phyloP scores from a whole-genome alignment of 495 filamentous ascomycete genomes.

The Alectoria sarmentosa region DNA sequence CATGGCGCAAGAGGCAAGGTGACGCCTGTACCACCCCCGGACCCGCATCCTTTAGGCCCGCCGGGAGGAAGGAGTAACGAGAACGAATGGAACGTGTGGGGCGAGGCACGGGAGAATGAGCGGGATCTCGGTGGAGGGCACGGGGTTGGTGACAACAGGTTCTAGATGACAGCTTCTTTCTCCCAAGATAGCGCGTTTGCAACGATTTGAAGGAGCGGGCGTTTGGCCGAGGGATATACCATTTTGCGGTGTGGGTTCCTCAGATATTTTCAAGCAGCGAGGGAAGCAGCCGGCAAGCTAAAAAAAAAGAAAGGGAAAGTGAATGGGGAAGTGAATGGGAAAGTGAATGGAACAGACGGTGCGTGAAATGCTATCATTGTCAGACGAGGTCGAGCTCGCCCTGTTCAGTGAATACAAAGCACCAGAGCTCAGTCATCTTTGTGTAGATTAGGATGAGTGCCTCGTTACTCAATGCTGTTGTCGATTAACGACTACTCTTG shows the following conservation, averaged over 20 bases:
- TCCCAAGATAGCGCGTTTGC: not conserved
- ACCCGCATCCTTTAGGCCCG: slow-evolving; percentile 21
- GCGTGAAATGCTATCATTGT: not conserved
- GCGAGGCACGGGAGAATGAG: slow-evolving; percentile 15
- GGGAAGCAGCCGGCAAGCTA: not conserved
- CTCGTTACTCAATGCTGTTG: not conserved
- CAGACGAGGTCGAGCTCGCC: not conserved
- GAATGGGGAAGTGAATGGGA: too few relatives aligned
- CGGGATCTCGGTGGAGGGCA: slow-evolving; percentile 18
- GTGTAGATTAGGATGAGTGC: not conserved
- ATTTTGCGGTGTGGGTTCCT: not conserved
- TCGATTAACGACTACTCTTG: not conserved
- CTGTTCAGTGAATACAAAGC: not conserved
- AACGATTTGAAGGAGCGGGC: not conserved
- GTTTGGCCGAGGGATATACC: slow-evolving; percentile 5
- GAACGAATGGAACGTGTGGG: not conserved
- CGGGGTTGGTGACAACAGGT: slow-evolving; percentile 21
- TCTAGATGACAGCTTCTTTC: slow-evolving; percentile 1
- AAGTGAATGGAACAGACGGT: not conserved
- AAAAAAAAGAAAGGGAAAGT: not conserved
- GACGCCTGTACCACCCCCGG: slow-evolving; percentile 18
- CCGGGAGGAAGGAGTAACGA: slow-evolving; percentile 6
- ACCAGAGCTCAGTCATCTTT: not conserved
- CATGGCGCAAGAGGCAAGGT: slow-evolving; percentile 11
- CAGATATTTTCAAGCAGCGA: not conserved